A percentile compares a stretch with the other conserved stretches of the same genome.
Evolutionary conservation across 768 basidiomycete species (phyloP).

Genomic region (Boletus tomentosulus): DNA sequence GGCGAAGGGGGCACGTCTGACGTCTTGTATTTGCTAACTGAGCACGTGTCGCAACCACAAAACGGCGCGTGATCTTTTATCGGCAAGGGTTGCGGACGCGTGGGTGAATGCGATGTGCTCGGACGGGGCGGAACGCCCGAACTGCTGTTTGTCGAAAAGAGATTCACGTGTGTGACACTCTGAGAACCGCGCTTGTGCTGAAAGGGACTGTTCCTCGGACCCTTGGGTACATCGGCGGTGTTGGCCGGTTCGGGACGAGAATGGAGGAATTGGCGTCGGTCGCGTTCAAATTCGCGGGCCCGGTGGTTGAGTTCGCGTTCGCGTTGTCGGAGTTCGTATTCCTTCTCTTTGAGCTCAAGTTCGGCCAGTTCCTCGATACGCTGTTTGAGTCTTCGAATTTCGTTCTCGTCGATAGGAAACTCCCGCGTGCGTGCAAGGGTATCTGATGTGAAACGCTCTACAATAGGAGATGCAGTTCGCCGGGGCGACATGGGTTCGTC

Average conservation of each 20-base stretch:
- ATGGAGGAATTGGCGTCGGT: constrained; percentile 42
- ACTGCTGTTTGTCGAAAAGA: constrained; percentile 13
- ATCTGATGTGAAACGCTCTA: constrained; percentile 27
- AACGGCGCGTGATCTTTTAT: constrained; percentile 50
- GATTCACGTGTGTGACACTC: constrained; percentile 27
- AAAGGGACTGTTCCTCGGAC: constrained; percentile 21
- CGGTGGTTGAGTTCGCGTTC: constrained; percentile 54
- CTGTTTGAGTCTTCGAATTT: constrained; percentile 33
- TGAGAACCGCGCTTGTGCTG: constrained; percentile 28
- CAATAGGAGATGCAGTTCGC: constrained; percentile 33
- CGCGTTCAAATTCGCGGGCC: constrained; percentile 53
- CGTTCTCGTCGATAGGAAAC: constrained; percentile 16
- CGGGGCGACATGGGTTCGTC: constrained; percentile 44
- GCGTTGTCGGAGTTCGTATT: constrained; percentile 46
- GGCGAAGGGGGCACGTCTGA: constrained; percentile 24
- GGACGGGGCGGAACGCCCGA: constrained; percentile 10
- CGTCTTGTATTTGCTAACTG: constrained; percentile 50
- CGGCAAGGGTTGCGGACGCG: constrained; percentile 25
- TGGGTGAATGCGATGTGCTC: constrained; percentile 27
- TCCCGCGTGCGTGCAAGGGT: constrained; percentile 18
- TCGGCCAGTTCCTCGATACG: constrained; percentile 50
- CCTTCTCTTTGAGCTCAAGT: constrained; percentile 52
- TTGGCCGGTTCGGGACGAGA: constrained; percentile 28
- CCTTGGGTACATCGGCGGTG: constrained; percentile 28
- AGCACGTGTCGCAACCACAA: constrained; percentile 66